Evolutionary conservation across 768 basidiomycete species (phyloP).

Genomic region (Steccherinum ochraceum): DNA sequence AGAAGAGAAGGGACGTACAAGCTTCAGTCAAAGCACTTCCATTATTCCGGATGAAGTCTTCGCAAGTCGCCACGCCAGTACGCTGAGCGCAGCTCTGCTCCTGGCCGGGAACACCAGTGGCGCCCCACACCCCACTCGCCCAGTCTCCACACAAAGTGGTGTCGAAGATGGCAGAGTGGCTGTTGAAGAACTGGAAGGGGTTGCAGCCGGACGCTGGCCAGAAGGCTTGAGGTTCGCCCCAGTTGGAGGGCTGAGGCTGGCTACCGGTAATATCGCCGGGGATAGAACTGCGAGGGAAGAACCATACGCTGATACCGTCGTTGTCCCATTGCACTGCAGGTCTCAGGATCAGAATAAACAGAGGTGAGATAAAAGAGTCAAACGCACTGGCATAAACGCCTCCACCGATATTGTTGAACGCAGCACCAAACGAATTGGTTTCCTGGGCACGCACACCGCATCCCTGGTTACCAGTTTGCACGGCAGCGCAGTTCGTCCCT

Average conservation of each 20-base stretch:
- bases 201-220: slow-evolving; percentile 75
- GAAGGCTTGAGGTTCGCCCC: slow-evolving; percentile 73
- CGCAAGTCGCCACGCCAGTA: slow-evolving; percentile 79
- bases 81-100: slow-evolving; percentile 76
- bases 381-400: slow-evolving; percentile 86
- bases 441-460: slow-evolving; percentile 69
- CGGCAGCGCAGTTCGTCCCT: slow-evolving; percentile 65
- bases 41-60: slow-evolving; percentile 65
- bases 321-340: slow-evolving; percentile 67
- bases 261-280: slow-evolving; percentile 73
- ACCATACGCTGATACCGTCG: slow-evolving; percentile 72
- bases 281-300: slow-evolving; percentile 69
- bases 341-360: slow-evolving; percentile 11
- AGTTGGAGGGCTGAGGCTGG: slow-evolving; percentile 65
- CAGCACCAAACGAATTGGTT: slow-evolving; percentile 69
- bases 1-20: slow-evolving; percentile 46
- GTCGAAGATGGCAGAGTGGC: slow-evolving; percentile 77
- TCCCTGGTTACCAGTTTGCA: slow-evolving; percentile 67
- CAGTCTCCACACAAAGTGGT: slow-evolving; percentile 90
- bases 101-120: slow-evolving; percentile 75
- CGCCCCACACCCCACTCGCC: slow-evolving; percentile 77
- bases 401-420: slow-evolving; percentile 79
- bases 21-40: slow-evolving; percentile 70
- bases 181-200: slow-evolving; percentile 72
- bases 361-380: neutral